Conservation (phyloP, 805 yeast genomes). For the Ogataea chonburiensis region DNA sequence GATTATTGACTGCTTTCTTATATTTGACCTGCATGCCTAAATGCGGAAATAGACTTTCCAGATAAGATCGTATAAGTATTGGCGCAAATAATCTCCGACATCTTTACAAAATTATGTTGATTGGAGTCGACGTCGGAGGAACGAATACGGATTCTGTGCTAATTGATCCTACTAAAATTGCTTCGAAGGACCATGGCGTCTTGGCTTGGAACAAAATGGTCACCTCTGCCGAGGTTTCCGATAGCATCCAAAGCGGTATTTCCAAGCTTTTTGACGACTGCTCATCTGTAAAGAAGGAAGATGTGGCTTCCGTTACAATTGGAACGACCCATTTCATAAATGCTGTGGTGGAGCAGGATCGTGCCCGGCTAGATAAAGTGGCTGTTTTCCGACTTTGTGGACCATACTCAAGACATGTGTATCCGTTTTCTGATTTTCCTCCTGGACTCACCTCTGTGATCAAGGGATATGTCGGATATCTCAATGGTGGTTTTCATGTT, state of each 20-base stretch:
- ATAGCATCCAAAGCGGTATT: constrained; percentile 42
- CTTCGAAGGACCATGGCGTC: constrained; percentile 33
- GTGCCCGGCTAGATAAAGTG: constrained; percentile 40
- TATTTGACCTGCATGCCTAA: too few relatives aligned
- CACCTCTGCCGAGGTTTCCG: constrained; percentile 45
- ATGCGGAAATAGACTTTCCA: too few relatives aligned
- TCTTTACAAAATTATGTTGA: constrained; percentile 25
- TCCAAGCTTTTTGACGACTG: constrained; percentile 31
- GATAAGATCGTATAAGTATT: too few relatives aligned
- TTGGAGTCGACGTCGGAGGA: constrained; percentile 54
- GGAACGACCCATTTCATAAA: constrained; percentile 54
- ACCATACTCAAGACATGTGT: constrained; percentile 38
- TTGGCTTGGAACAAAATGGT: constrained; percentile 42
- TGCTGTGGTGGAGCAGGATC: constrained; percentile 48
- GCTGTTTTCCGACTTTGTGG: constrained; percentile 48
- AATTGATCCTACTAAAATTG: constrained; percentile 36
- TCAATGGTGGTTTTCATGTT: constrained; percentile 44
- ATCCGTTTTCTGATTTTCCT: constrained; percentile 48
- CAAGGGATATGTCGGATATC: constrained; percentile 36
- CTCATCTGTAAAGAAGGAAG: constrained; percentile 20
- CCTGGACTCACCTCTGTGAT: constrained; percentile 35
- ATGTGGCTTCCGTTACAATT: constrained; percentile 44
- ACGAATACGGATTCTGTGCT: constrained; percentile 51
- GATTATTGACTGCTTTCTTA: too few relatives aligned
- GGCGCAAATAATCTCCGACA: too few relatives aligned